Percentiles rank a stretch among this genome's conserved stretches.
Conservation (phyloP, 257 asterid genomes). For the Fraxinus pennsylvanica region DNA sequence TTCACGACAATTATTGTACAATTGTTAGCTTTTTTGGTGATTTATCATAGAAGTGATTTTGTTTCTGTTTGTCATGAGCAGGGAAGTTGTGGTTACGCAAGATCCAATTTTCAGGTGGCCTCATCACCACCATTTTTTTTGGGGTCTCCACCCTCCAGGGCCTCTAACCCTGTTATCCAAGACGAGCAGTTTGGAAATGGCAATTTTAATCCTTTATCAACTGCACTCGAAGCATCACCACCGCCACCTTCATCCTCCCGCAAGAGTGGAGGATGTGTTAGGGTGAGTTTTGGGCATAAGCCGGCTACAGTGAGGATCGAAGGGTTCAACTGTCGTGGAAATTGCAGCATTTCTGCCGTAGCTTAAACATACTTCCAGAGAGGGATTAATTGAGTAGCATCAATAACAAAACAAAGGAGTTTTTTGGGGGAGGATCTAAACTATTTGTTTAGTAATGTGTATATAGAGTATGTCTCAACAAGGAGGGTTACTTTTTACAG, state of each 20-base stretch:
- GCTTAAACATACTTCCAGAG: slow-evolving; percentile 32
- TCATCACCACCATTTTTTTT: slow-evolving; percentile 52
- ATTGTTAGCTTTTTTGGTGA: neutral
- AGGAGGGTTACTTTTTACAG: neutral
- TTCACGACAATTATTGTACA: neutral
- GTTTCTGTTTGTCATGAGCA: neutral
- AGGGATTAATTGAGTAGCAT: slow-evolving; percentile 1
- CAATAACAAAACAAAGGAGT: slow-evolving; percentile 13
- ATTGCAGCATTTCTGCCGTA: slow-evolving; percentile 50
- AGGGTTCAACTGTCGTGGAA: slow-evolving; percentile 62
- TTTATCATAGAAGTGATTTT: neutral
- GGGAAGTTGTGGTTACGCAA: slow-evolving; percentile 35
- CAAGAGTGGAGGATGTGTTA: slow-evolving; percentile 45
- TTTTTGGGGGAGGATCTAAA: slow-evolving; percentile 25
- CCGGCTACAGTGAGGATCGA: slow-evolving; percentile 60
- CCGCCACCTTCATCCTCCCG: slow-evolving; percentile 30
- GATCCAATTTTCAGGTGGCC: slow-evolving; percentile 38
- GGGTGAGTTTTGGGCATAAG: slow-evolving; percentile 41
- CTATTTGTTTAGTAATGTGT: slow-evolving; percentile 31
- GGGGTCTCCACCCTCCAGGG: slow-evolving; percentile 60
- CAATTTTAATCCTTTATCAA: slow-evolving; percentile 36
- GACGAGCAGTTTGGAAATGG: slow-evolving; percentile 47
- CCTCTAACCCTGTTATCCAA: slow-evolving; percentile 59
- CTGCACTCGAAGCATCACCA: slow-evolving; percentile 31
- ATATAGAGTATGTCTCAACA: slow-evolving; percentile 25